Evolutionary conservation across 2,329 filamentous ascomycete genomes (phyloP).

Genomic region (Helotiales sp.): DNA sequence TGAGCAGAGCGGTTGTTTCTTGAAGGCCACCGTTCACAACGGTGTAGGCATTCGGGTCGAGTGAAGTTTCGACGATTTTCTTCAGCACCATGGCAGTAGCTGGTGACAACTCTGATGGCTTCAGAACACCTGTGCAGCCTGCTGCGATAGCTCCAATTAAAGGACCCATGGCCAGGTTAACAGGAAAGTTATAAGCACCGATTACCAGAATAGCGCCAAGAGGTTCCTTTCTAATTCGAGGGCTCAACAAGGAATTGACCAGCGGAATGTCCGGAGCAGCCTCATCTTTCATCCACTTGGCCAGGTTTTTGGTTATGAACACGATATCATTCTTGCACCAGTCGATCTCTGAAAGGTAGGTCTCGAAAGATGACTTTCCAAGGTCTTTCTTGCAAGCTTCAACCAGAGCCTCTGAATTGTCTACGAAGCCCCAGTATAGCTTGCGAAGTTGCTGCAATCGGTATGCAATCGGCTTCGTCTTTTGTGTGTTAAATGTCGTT

Average conservation of each 20-base stretch:
- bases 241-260: slow-evolving; percentile 66
- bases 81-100: slow-evolving; percentile 75
- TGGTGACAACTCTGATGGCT: slow-evolving; percentile 84
- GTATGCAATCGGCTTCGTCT: slow-evolving; percentile 81
- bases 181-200: slow-evolving; percentile 91
- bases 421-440: slow-evolving; percentile 89
- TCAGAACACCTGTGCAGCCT: slow-evolving; percentile 85
- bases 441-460: slow-evolving; percentile 84
- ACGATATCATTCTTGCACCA: slow-evolving; percentile 82
- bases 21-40: slow-evolving; percentile 79
- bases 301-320: slow-evolving; percentile 74
- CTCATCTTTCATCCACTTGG: slow-evolving; percentile 83
- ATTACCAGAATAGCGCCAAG: slow-evolving; percentile 82
- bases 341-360: slow-evolving; percentile 70
- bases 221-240: slow-evolving; percentile 83
- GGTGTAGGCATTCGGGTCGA: slow-evolving; percentile 76
- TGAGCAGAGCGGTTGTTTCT: slow-evolving; percentile 78
- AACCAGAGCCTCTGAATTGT: slow-evolving; percentile 70
- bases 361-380: slow-evolving; percentile 75
- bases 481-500: slow-evolving; percentile 72
- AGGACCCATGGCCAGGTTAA: slow-evolving; percentile 77
- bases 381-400: slow-evolving; percentile 79
- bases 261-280: slow-evolving; percentile 67
- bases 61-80: slow-evolving; percentile 71
- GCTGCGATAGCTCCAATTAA: slow-evolving; percentile 88